Evolutionary conservation across 2,329 filamentous ascomycete genomes (phyloP), one percentile per base, ranked within the genome.

Genomic region (Diaporthe sp.): DNA sequence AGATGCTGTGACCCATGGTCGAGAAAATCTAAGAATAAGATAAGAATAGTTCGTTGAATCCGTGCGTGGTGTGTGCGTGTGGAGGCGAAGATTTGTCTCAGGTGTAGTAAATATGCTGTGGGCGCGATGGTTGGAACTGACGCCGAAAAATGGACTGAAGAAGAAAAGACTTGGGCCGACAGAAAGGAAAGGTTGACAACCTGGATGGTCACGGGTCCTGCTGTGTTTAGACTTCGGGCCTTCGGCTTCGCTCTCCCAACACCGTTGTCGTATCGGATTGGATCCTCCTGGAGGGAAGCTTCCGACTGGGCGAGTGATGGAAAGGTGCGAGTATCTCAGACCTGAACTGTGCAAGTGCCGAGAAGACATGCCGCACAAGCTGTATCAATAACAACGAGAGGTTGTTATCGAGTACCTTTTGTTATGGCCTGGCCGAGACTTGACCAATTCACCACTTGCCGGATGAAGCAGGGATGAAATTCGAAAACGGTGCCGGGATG

Each of bases 21-120:
- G 57, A 13, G n/a, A n/a, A 51, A 17, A 72, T 72, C 57, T 63
- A 39, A 63, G 42, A 72, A 55, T 63, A 44, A 47, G 49, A 67
- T 57, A 65, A 57, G 34, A 47, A 73, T 67, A 57, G 28, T 60
- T 47, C 2, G 68, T 71, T 34, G 57, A 60, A 34, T 20, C 39
- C 25, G n/a, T 70, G 47, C 13, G 34, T 25, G 9, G 31, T 53
- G 47, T 20, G 65, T 22, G 34, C 22, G 22, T 25, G 2, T 65
- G 20, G 61, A 9, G n/a, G 49, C 15, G 13, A 8, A 55, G 3
- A 42, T 70, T 3, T 8, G 20, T 42, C 9, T n/a, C 17, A 34
- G 71, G 71, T 57, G 71, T 47, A 73, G 22, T 73, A 57, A 44
- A 57, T 73, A 73, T 73, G 58, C 13, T 47, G 58, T 55, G 71